Evolutionary conservation across 257 asterid genomes (phyloP).

Genomic region (Perilla frutescens): DNA sequence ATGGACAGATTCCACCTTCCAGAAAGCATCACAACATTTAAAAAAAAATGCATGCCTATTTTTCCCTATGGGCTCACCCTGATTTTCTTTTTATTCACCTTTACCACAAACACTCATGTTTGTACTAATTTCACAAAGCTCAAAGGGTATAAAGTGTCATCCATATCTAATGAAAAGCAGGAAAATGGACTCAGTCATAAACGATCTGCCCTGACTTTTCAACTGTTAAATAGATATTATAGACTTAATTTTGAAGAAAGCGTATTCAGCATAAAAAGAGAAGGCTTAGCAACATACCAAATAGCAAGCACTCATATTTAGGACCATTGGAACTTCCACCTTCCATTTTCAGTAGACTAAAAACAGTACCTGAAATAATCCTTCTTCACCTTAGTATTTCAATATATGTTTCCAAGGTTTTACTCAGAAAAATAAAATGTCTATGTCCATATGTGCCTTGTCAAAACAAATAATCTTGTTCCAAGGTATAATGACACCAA

Average conservation of each 20-base stretch:
- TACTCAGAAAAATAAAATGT: neutral
- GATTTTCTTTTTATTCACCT: too few relatives aligned
- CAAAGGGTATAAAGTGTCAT: slow-evolving; percentile 87
- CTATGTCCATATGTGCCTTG: neutral
- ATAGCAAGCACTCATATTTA: slow-evolving; percentile 65
- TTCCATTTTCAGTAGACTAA: slow-evolving; percentile 57
- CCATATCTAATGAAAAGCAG: slow-evolving; percentile 62
- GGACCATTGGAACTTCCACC: slow-evolving; percentile 43
- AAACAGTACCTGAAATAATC: slow-evolving; percentile 20
- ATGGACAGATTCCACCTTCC: too few relatives aligned
- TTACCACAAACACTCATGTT: too few relatives aligned
- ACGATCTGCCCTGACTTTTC: too few relatives aligned
- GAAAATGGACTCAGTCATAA: too few relatives aligned
- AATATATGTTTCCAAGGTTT: neutral
- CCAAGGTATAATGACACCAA: slow-evolving; percentile 1
- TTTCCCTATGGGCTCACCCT: too few relatives aligned
- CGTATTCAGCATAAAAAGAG: neutral
- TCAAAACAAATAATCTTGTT: too few relatives aligned
- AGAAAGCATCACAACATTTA: too few relatives aligned
- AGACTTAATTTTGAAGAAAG: neutral
- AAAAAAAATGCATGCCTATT: too few relatives aligned
- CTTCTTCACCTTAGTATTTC: slow-evolving; percentile 24
- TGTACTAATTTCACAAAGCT: slow-evolving; percentile 83
- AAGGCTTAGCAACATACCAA: slow-evolving; percentile 51
- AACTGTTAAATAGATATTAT: neutral